A percentile compares a stretch with the other conserved stretches of the same genome.
Evolutionary conservation across 2,329 filamentous ascomycete genomes (phyloP).

Genomic region (Dothidotthia symphoricarpi): DNA sequence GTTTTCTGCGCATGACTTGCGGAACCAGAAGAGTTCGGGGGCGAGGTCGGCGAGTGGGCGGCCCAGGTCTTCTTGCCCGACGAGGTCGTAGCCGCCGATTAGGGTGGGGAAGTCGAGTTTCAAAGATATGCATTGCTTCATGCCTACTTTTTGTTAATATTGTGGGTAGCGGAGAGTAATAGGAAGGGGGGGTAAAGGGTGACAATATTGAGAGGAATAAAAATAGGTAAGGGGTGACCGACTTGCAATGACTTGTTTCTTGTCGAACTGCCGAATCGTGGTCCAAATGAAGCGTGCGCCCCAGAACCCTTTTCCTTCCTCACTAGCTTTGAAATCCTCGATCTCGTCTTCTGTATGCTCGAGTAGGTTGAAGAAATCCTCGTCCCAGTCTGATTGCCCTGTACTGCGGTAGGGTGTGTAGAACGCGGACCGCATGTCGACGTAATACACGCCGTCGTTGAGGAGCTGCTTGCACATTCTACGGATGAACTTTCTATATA

Average conservation of each 20-base stretch:
- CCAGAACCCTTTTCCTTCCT: slow-evolving; percentile 76
- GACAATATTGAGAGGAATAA: neutral
- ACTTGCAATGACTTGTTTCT: slow-evolving; percentile 67
- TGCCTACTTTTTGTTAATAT: slow-evolving; percentile 45
- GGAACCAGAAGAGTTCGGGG: slow-evolving; percentile 91
- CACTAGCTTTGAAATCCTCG: slow-evolving; percentile 67
- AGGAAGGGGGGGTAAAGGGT: no score
- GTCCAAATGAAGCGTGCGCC: slow-evolving; percentile 86
- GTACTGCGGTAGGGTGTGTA: slow-evolving; percentile 66
- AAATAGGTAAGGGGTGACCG: slow-evolving; percentile 7
- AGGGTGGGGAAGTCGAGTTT: slow-evolving; percentile 77
- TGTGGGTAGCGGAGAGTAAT: no score
- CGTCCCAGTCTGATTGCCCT: slow-evolving; percentile 63
- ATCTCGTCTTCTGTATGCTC: slow-evolving; percentile 75
- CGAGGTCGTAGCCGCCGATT: slow-evolving; percentile 84
- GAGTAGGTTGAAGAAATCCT: slow-evolving; percentile 68
- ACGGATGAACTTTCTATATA: slow-evolving; percentile 74
- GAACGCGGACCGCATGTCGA: slow-evolving; percentile 78
- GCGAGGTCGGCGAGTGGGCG: slow-evolving; percentile 73
- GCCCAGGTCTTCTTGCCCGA: slow-evolving; percentile 81
- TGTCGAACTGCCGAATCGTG: slow-evolving; percentile 62
- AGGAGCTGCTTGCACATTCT: slow-evolving; percentile 68
- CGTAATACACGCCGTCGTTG: slow-evolving; percentile 82
- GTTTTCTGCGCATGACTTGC: slow-evolving; percentile 75
- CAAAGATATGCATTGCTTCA: slow-evolving; percentile 82